Conservation (phyloP, 1,284 basidiomycete genomes). For the Malassezia obtusa region DNA sequence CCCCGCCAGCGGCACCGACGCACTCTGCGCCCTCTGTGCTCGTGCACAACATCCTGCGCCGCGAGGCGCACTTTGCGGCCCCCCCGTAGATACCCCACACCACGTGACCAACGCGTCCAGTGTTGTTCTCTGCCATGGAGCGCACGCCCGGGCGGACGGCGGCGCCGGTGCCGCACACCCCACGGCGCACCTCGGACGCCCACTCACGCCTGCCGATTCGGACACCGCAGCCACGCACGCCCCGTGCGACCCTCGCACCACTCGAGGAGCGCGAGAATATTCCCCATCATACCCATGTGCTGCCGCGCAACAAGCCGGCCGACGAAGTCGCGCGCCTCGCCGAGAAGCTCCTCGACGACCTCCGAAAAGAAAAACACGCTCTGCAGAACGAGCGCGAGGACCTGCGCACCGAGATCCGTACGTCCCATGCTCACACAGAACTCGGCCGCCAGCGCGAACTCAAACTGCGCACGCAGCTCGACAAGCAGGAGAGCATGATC, state of each 20-base stretch:
- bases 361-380: slow-evolving; percentile 12
- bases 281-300: neutral
- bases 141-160: neutral
- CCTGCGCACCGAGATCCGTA: slow-evolving; percentile 15
- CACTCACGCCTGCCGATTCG: slow-evolving; percentile 8
- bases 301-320: slow-evolving; percentile 3
- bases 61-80: slow-evolving; percentile 6
- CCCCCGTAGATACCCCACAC: slow-evolving; percentile 4
- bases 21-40: slow-evolving; percentile 11
- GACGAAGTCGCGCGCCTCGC: slow-evolving; percentile 4
- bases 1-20: neutral
- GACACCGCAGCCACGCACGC: slow-evolving; percentile 1
- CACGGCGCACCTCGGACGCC: neutral
- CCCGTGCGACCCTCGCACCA: slow-evolving; percentile 1
- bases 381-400: slow-evolving; percentile 13
- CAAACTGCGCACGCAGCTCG: slow-evolving; percentile 8
- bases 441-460: slow-evolving; percentile 14
- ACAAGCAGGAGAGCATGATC: slow-evolving; percentile 11
- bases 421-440: slow-evolving; percentile 7
- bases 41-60: slow-evolving; percentile 6
- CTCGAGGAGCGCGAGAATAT: slow-evolving; percentile 7
- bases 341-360: slow-evolving; percentile 3
- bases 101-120: slow-evolving; percentile 7
- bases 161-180: neutral
- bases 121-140: neutral